A percentile compares a stretch with the other conserved stretches of the same genome.
phyloP scores from a whole-genome alignment of 306 rosid genomes.

The Boehmeria nivea region DNA sequence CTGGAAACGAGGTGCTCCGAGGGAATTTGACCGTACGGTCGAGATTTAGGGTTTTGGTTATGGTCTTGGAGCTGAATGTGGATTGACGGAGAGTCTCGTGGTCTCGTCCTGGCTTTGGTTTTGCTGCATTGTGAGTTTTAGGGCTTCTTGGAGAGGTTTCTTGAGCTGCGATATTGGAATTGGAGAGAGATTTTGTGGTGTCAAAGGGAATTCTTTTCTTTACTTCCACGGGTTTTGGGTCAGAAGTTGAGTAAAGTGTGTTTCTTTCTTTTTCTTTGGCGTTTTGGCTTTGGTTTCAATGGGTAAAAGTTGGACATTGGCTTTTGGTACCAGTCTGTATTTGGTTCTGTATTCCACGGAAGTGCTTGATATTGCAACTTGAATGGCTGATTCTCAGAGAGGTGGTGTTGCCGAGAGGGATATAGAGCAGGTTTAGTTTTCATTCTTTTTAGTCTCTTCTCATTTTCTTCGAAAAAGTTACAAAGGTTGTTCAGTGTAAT shows the following conservation, averaged over 20 bases:
- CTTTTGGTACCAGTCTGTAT: constrained; percentile 53
- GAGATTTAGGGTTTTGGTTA: constrained; percentile 48
- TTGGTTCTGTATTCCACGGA: constrained; percentile 41
- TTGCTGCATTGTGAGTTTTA: constrained; percentile 9
- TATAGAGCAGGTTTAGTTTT: constrained; percentile 65
- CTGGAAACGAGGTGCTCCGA: constrained; percentile 11
- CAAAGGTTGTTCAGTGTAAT: too few relatives aligned
- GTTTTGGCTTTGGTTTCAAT: constrained; percentile 24
- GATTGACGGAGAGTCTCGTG: constrained; percentile 16
- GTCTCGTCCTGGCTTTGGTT: constrained; percentile 9
- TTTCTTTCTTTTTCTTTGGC: constrained; percentile 1
- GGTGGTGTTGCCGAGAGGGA: constrained; percentile 58
- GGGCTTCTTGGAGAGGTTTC: constrained; percentile 18
- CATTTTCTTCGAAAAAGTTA: too few relatives aligned
- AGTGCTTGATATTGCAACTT: constrained; percentile 53
- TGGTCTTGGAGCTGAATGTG: constrained; percentile 37
- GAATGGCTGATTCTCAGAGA: constrained; percentile 89
- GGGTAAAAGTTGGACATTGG: constrained; percentile 49
- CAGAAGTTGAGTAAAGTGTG: constrained; percentile 23
- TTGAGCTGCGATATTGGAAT: constrained; percentile 31
- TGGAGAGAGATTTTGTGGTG: constrained; percentile 17
- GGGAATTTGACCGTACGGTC: constrained; percentile 19
- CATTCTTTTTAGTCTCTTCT: constrained; percentile 13
- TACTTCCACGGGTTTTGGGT: constrained; percentile 13
- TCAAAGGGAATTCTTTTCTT: constrained; percentile 12